These are phyloP conservation scores for Mastigamoeba balamuthi DNA, from an alignment of 78 protist genomes.

Conservation along the genomic window DNA sequence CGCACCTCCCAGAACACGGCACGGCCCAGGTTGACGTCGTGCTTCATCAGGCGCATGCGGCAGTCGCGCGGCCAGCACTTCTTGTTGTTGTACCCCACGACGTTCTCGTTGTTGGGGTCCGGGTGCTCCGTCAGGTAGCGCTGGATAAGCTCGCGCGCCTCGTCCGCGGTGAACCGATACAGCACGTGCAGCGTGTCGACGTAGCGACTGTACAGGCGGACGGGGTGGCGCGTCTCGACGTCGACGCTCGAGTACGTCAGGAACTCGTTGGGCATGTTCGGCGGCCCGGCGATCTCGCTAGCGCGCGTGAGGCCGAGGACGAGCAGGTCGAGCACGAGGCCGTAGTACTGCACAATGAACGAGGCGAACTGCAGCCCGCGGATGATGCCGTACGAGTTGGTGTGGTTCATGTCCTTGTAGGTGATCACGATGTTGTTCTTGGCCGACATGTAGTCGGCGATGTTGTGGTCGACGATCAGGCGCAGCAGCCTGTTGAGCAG, in stretches of 20 bases:
- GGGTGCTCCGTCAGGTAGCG: constrained; percentile 98
- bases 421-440: constrained; percentile 93
- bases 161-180: constrained; percentile 82
- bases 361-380: constrained; percentile 98
- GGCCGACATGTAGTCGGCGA: constrained; percentile 99
- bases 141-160: constrained; percentile 90
- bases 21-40: constrained; percentile 98
- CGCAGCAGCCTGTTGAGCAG: constrained; percentile 95
- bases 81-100: constrained; percentile 97
- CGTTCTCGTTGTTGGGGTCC: constrained; percentile 99
- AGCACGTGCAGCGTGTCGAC: constrained; percentile 87
- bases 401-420: constrained; percentile 98
- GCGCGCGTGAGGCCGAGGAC: constrained; percentile 96
- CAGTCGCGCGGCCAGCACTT: constrained; percentile 99
- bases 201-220: constrained; percentile 93
- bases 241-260: constrained; percentile 47
- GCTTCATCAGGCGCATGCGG: constrained; percentile 98
- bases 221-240: constrained; percentile 91
- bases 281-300: constrained; percentile 94
- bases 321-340: constrained; percentile 91
- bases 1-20: constrained; percentile 97
- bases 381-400: constrained; percentile 89
- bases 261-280: constrained; percentile 87
- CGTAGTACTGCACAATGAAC: constrained; percentile 86
- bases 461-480: constrained; percentile 94